phyloP scores from a whole-genome alignment of 345 rosid species.

The Populus alba region DNA sequence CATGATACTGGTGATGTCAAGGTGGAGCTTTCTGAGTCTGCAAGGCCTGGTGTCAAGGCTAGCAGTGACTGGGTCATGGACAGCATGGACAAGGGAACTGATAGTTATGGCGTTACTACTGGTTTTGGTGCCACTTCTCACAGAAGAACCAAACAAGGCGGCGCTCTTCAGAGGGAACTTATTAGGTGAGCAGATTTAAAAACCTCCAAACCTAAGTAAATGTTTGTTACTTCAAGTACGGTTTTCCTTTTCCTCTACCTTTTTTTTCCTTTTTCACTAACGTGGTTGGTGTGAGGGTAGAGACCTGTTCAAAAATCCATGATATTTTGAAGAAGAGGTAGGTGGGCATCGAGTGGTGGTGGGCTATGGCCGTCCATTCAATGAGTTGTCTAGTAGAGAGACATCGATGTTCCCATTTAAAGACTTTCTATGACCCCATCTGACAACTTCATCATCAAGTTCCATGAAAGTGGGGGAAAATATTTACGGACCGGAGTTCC shows the following conservation, averaged over 20 bases:
- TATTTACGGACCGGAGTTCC: background rate
- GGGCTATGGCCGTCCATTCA: background rate
- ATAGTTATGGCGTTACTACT: conserved; percentile 29
- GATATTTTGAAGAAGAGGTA: background rate
- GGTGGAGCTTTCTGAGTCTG: conserved; percentile 25
- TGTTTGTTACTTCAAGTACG: background rate
- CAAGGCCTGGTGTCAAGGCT: conserved; percentile 23
- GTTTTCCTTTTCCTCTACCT: too few species aligned
- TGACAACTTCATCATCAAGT: too few species aligned
- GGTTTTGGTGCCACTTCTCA: conserved; percentile 34
- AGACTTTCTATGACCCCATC: background rate
- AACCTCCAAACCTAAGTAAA: background rate
- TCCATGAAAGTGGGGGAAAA: background rate
- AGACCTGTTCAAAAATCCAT: background rate
- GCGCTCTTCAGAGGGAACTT: conserved; percentile 29
- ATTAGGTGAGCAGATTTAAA: conserved; percentile 14
- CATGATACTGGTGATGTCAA: background rate
- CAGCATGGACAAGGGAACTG: conserved; percentile 25
- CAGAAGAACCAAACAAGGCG: conserved; percentile 28
- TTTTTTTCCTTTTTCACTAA: background rate
- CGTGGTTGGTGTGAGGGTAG: background rate
- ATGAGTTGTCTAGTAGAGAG: background rate
- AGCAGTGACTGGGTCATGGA: conserved; percentile 36
- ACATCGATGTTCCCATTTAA: background rate
- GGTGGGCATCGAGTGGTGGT: background rate